Base-by-base conservation (phyloP, 371 early-diverging fungal species). In the Blyttiomyces sp. region DNA sequence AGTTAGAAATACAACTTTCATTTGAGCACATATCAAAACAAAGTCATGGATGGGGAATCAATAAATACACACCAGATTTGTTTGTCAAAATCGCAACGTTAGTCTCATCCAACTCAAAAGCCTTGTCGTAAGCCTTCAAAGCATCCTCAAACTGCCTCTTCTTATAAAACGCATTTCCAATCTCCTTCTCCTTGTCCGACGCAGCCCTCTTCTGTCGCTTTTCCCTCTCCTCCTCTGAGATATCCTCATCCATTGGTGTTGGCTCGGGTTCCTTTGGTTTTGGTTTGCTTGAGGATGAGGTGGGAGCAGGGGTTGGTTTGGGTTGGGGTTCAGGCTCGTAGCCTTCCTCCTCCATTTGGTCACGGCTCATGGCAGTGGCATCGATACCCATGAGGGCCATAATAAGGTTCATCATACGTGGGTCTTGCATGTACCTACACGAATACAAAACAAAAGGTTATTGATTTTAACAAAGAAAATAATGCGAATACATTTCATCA, bases 11-110 rank as follows among this genome's bases (percentile, higher is more conserved):
- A n/a, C 4, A 7, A 33, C 13, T 34, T 31, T 24, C 17, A 39
- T 53, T 6, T 21, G 17, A 24, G 50, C 3, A 39, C 16, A 33
- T 6, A 24, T 35, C 4, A 53, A 31, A 30, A 3, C n/a, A n/a
- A n/a, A n/a, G n/a, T 9, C 32, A 16, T 53, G 42, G 13, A 43
- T 55, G 36, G 42, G 11, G 39, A n/a, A n/a, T n/a, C 7, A 17
- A 63, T 21, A 33, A 9, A n/a, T 53, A 54, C 64, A 5, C 23
- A 72, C 69, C 68, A 49, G 76, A 56, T 59, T 95, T 96, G 86
- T 98, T 98, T 61, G 93, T 94, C 72, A 93, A 82, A 58, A 95
- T 85, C 32, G 95, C 89, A 46, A 95, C 78, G 68, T 97, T 93
- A 63, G 90, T 86, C 51, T 83, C 66, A 71, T 95, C 93, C 63